A percentile compares a stretch with the other conserved stretches of the same genome.
phyloP scores from a whole-genome alignment of 768 basidiomycete genomes.

The Pleurotus pulmonarius region DNA sequence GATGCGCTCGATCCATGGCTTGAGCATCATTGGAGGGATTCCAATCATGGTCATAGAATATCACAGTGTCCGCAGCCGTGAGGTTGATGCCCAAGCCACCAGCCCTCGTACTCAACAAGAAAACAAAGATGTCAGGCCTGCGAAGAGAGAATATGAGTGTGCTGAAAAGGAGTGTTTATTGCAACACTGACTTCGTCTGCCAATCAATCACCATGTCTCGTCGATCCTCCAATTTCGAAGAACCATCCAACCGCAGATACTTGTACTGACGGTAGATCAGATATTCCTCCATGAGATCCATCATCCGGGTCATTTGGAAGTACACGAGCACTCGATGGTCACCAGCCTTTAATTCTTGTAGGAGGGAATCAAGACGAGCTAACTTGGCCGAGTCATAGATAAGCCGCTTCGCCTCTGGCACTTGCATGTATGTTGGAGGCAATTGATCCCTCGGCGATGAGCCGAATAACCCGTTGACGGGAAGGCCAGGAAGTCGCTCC shows the following conservation, averaged over 20 bases:
- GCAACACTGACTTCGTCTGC: conserved; percentile 78
- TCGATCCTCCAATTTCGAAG: conserved; percentile 91
- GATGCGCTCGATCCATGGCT: conserved; percentile 97
- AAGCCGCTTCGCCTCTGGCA: conserved; percentile 92
- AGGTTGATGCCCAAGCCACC: conserved; percentile 97
- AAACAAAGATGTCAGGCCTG: conserved; percentile 86
- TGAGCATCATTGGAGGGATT: conserved; percentile 98
- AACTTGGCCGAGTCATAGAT: conserved; percentile 97
- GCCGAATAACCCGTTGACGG: conserved; percentile 64
- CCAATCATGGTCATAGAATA: conserved; percentile 96
- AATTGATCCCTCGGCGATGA: conserved; percentile 69
- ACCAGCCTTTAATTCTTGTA: conserved; percentile 87
- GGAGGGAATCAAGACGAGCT: conserved; percentile 81
- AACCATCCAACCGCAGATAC: conserved; percentile 89
- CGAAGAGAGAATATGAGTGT: conserved; percentile 1
- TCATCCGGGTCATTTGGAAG: conserved; percentile 99
- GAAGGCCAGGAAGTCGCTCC: conserved; percentile 52
- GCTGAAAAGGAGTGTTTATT: neutral
- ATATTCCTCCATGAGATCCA: conserved; percentile 99
- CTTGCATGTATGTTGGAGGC: conserved; percentile 80
- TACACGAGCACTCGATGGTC: conserved; percentile 95
- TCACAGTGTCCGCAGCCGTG: conserved; percentile 92
- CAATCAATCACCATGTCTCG: conserved; percentile 99
- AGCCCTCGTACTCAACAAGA: conserved; percentile 89
- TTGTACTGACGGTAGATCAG: conserved; percentile 95